Evolutionary conservation across 2,329 filamentous ascomycete genomes (phyloP).

Genomic region (Cladosporium sp.): DNA sequence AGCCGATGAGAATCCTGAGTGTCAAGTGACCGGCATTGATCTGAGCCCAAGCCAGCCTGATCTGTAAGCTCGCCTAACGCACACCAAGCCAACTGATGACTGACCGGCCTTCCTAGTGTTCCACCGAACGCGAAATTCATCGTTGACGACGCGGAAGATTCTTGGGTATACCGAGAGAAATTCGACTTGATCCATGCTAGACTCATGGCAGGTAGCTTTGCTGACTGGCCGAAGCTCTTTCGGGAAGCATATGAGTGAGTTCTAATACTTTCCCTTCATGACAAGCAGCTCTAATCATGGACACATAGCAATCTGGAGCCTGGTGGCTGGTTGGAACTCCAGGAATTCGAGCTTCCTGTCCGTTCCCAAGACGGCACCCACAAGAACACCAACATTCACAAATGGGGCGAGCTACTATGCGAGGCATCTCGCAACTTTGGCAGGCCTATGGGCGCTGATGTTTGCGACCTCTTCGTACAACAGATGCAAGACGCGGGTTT

Average conservation of each 20-base stretch:
- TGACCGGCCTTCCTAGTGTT: slow-evolving; percentile 36
- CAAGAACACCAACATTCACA: slow-evolving; percentile 27
- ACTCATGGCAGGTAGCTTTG: slow-evolving; percentile 49
- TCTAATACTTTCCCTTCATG: slow-evolving; percentile 17
- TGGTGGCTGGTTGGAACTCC: slow-evolving; percentile 49
- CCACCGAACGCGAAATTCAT: slow-evolving; percentile 60
- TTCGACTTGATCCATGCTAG: slow-evolving; percentile 56
- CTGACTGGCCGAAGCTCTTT: slow-evolving; percentile 50
- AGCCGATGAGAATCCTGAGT: slow-evolving; percentile 40
- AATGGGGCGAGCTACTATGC: slow-evolving; percentile 34
- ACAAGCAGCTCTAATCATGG: neutral
- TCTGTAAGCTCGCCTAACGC: slow-evolving; percentile 27
- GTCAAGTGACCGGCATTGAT: slow-evolving; percentile 43
- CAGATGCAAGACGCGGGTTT: slow-evolving; percentile 41
- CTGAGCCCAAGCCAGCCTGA: slow-evolving; percentile 47
- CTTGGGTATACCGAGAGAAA: slow-evolving; percentile 51
- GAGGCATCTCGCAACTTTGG: slow-evolving; percentile 37
- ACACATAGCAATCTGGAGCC: slow-evolving; percentile 40
- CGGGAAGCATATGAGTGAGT: slow-evolving; percentile 44
- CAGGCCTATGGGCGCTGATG: slow-evolving; percentile 38
- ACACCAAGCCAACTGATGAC: neutral
- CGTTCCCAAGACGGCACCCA: slow-evolving; percentile 36
- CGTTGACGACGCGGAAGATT: slow-evolving; percentile 58
- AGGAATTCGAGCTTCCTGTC: slow-evolving; percentile 42
- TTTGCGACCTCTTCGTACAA: slow-evolving; percentile 33